Conservation (phyloP, 208 protist species). For the Crithidia expoeki region DNA sequence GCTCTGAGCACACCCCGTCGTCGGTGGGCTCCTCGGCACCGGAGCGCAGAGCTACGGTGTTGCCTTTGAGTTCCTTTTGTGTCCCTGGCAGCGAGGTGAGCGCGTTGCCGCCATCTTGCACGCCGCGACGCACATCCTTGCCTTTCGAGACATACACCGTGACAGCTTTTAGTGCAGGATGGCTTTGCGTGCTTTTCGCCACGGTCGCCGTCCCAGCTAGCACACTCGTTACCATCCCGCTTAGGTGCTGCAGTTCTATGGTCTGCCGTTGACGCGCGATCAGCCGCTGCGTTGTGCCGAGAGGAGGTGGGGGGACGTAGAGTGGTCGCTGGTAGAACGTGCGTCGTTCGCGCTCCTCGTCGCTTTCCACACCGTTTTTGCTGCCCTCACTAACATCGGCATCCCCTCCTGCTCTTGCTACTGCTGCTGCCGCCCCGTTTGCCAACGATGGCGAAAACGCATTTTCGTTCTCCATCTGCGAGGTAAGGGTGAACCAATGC, state of each 20-base stretch:
- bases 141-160: neutral
- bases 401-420: neutral
- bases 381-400: neutral
- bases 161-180: neutral
- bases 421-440: conserved; percentile 8
- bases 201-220: neutral
- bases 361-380: neutral
- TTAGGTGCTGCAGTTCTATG: conserved; percentile 36
- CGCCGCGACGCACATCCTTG: neutral
- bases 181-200: neutral
- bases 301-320: conserved; percentile 41
- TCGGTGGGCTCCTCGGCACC: conserved; percentile 15
- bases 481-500: conserved; percentile 74
- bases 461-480: conserved; percentile 44
- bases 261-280: conserved; percentile 26
- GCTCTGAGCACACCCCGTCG: conserved; percentile 47
- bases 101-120: neutral
- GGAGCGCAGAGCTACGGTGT: neutral
- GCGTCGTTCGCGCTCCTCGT: conserved; percentile 8
- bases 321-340: conserved; percentile 38
- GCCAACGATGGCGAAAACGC: conserved; percentile 11
- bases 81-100: neutral
- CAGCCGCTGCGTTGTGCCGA: conserved; percentile 29
- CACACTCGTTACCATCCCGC: neutral
- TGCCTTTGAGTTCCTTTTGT: neutral